These are phyloP conservation scores for Plectosphaerella cucumerina DNA, from an alignment of 2,329 filamentous ascomycete species.

Conservation along the genomic window DNA sequence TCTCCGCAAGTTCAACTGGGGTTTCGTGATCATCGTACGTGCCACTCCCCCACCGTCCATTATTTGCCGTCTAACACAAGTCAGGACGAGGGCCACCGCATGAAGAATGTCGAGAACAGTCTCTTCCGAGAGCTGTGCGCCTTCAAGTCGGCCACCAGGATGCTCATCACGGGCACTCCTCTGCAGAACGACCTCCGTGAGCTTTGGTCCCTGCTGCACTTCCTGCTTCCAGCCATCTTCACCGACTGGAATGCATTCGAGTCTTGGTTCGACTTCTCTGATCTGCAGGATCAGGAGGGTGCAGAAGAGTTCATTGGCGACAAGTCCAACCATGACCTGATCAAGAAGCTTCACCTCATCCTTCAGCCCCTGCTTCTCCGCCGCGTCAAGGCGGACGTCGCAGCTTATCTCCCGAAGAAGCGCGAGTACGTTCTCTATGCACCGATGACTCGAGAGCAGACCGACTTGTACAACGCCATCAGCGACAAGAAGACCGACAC, in stretches of 20 bases:
- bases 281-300: conserved; percentile 76
- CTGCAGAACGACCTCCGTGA: conserved; percentile 95
- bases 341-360: conserved; percentile 83
- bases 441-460: conserved; percentile 85
- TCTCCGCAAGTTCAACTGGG: conserved; percentile 83
- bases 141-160: conserved; percentile 83
- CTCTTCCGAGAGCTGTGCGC: conserved; percentile 84
- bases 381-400: conserved; percentile 89
- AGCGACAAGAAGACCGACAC: conserved; percentile 54
- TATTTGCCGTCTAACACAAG: conserved; percentile 11
- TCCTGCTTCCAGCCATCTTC: conserved; percentile 88
- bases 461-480: conserved; percentile 75
- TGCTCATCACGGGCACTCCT: conserved; percentile 92
- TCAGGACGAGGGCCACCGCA: conserved; percentile 88
- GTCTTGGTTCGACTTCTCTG: conserved; percentile 95
- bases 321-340: conserved; percentile 50
- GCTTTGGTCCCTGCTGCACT: conserved; percentile 91
- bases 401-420: conserved; percentile 88
- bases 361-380: conserved; percentile 86
- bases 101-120: conserved; percentile 95
- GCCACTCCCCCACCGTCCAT: not conserved
- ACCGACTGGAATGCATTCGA: conserved; percentile 91
- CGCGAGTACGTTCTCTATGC: conserved; percentile 94
- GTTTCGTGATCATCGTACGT: conserved; percentile 88
- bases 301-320: conserved; percentile 78